phyloP scores from a whole-genome alignment of 305 asterid species.

The Solanum aculeatissimum region DNA sequence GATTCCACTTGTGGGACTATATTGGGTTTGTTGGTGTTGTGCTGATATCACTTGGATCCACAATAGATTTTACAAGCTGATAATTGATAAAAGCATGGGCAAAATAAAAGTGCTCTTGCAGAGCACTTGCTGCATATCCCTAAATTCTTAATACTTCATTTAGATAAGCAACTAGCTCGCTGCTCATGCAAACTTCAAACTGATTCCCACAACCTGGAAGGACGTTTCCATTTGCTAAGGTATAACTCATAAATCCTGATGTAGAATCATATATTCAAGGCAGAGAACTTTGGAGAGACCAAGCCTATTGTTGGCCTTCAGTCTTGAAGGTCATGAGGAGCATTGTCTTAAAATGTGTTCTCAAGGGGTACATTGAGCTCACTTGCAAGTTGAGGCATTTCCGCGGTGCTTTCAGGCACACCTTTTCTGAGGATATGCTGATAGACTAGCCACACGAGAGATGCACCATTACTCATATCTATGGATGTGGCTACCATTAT shows the following conservation, averaged over 20 bases:
- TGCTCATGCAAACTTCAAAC: background rate
- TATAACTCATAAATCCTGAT: background rate
- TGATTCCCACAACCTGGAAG: background rate
- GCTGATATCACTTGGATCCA: background rate
- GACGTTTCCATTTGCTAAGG: background rate
- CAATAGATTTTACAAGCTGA: background rate
- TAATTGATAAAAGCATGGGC: background rate
- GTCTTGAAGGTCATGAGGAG: background rate
- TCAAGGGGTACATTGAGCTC: background rate
- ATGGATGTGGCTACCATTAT: background rate
- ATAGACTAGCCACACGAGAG: background rate
- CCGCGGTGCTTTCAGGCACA: background rate
- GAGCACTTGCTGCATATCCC: background rate
- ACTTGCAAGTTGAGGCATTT: background rate
- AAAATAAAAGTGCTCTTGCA: background rate
- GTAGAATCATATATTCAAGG: background rate
- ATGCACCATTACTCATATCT: background rate
- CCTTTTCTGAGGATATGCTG: background rate
- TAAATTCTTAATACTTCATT: background rate
- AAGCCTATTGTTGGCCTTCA: background rate
- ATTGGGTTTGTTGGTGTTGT: background rate
- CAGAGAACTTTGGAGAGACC: background rate
- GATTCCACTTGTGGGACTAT: background rate
- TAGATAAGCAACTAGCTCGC: background rate
- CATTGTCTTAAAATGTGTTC: background rate